Evolutionary conservation across 495 filamentous ascomycete species (phyloP), one percentile per base, ranked within the genome.

Genomic region (Letharia lupina): DNA sequence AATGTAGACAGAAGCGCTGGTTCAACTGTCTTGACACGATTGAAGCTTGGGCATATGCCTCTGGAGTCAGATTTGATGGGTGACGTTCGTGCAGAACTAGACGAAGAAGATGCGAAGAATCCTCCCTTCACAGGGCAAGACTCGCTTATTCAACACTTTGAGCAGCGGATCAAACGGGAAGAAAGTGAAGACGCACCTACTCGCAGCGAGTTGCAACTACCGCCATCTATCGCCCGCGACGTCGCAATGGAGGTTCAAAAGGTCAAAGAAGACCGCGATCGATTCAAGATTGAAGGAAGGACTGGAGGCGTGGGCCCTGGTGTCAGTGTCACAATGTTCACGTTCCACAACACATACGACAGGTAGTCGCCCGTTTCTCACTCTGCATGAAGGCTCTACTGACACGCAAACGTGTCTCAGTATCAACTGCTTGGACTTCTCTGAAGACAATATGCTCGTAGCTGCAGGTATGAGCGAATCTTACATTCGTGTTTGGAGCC

Each of bases 261-360:
- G 76, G 88, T 97, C n/a, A 90, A 89, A 65, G 94, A 98, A 73
- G 89, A 93, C 70, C 86, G 94, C 18, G 93, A 97, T 71, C 82
- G 92, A 35, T 95, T 96, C 74, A 84, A 83, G 61, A 91, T 98
- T 60, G 87, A 91, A 63, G 84, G 86, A 50, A 82, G 88, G 31
- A 91, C 89, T 48, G 90, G 90, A 48, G 91, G 91, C 39, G 81
- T 90, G 60, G 90, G 90, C 10, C 85, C 90, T 57, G 88, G 84
- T 54, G 80, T 96, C 37, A 94, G 91, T 70, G 86, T 94, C 15
- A 90, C 86, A 80, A 96, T 98, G 89, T 96, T 91, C 71, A 98
- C 94, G 0, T 96, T 97, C 71, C 95, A 98, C 78, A 98, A 98
- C 74, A 96, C 91, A 10, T 84, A 89, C 65, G 90, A 96, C 70